Evolutionary conservation across 1,284 basidiomycete species (phyloP), one percentile per base, ranked within the genome.

Genomic region (Termitomyces sp.): DNA sequence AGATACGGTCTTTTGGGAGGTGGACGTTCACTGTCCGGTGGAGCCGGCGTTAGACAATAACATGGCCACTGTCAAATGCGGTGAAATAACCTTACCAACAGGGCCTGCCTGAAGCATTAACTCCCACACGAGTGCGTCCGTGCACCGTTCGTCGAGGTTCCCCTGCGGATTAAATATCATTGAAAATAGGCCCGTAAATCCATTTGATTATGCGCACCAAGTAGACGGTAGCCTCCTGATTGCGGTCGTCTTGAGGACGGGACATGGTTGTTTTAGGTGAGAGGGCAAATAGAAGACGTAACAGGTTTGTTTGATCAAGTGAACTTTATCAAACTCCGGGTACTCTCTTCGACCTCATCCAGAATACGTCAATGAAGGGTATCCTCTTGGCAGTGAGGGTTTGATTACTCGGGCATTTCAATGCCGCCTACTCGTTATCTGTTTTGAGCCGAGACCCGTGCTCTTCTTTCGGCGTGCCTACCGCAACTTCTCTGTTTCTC

Each of bases 1-100:
- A 97, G 60, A 99, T 94, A 62, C 96, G 87, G 74, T 99, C 97
- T 73, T 98, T 99, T n/a, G 96, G 96, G n/a, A 99, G 79, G 74
- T 97, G 94, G 0, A 97, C 94, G 66, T 97, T 98, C 33, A 94
- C 94, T 97, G 62, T n/a, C 21, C 53, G 33, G 13, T 44, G 21
- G 12, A 39, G 24, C 33, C 26, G 31, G 1, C 24, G 33, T 13
- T 12, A 30, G 49, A 44, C 24, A 64, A 56, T 39, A 45, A 39
- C 26, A 24, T 13, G 34, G 17, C 9, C 28, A 9, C 5, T 34
- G 13, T 43, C 42, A 43, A 38, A 24, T 30, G 54, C 58, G 24
- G 15, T 51, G 33, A 34, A 41, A 36, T 44, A 33, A 78, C 90
- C 45, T 68, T 67, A 93, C 94, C 93, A 52, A 98, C 92, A 60